A percentile compares a stretch with the other conserved stretches of the same genome.
Evolutionary conservation across 2,329 filamentous ascomycete species (phyloP).

Genomic region (Penicillium sumatraense): DNA sequence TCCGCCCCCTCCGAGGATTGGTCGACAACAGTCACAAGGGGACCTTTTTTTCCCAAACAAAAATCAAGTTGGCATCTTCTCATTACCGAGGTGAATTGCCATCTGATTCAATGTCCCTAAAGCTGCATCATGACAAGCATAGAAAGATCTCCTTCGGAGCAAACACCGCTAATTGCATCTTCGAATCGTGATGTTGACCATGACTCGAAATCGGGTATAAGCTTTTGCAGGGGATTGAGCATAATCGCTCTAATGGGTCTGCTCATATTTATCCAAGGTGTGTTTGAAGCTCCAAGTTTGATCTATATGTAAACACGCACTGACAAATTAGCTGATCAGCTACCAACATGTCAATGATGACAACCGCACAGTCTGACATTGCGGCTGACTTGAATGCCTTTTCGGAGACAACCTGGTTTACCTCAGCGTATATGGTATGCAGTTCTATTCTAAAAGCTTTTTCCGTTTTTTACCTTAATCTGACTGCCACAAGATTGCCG

Average conservation of each 20-base stretch:
- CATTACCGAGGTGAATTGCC: too few species aligned
- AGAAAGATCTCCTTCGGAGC: slow-evolving; percentile 17
- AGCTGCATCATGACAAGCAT: slow-evolving; percentile 13
- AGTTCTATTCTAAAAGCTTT: too few species aligned
- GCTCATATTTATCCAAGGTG: slow-evolving; percentile 33
- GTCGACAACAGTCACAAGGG: neutral
- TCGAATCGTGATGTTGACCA: slow-evolving; percentile 1
- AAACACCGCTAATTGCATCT: slow-evolving; percentile 17
- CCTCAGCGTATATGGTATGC: slow-evolving; percentile 69
- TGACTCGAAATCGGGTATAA: slow-evolving; percentile 6
- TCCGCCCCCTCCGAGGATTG: slow-evolving; percentile 9
- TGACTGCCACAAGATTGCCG: too few species aligned
- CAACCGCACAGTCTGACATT: slow-evolving; percentile 78
- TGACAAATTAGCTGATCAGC: slow-evolving; percentile 38
- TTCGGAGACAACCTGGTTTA: slow-evolving; percentile 77
- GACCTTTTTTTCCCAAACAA: too few species aligned
- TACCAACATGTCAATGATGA: slow-evolving; percentile 78
- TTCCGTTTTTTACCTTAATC: too few species aligned
- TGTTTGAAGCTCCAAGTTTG: neutral
- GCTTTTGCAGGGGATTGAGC: slow-evolving; percentile 16
- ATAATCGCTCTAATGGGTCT: slow-evolving; percentile 29
- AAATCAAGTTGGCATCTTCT: too few species aligned
- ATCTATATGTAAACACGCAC: neutral
- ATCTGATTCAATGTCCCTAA: too few species aligned
- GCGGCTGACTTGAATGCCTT: slow-evolving; percentile 76